Evolutionary conservation across 2,329 filamentous ascomycete species (phyloP).

Genomic region (Mycosphaerella arachidis): DNA sequence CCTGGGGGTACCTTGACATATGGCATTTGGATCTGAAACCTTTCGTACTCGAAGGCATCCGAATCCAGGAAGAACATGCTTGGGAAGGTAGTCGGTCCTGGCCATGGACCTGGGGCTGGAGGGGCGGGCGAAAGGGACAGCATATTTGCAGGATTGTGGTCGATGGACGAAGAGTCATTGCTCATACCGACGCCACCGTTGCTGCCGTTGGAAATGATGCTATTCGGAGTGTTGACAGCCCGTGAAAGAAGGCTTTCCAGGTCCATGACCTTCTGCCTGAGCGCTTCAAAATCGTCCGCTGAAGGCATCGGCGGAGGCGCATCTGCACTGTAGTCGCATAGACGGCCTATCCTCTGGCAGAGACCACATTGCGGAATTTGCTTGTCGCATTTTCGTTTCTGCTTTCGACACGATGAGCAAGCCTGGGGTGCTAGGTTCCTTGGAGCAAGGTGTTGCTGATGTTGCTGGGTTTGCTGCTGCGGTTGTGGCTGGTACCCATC

Average conservation of each 20-base stretch:
- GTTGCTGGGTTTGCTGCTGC: background rate
- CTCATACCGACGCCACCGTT: background rate
- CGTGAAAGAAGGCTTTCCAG: constrained; percentile 19
- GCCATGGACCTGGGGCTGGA: constrained; percentile 2
- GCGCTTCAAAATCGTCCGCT: constrained; percentile 20
- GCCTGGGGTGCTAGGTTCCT: constrained; percentile 35
- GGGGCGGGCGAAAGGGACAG: constrained; percentile 25
- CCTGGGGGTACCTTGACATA: constrained; percentile 38
- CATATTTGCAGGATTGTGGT: constrained; percentile 23
- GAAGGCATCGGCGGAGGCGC: constrained; percentile 10
- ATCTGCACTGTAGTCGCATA: constrained; percentile 25
- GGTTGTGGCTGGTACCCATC: background rate
- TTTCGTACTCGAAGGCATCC: constrained; percentile 36
- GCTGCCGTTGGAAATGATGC: constrained; percentile 7
- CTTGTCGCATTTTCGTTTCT: constrained; percentile 54
- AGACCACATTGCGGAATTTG: constrained; percentile 45
- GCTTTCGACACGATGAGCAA: constrained; percentile 43
- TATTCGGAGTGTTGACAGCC: background rate
- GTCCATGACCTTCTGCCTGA: constrained; percentile 23
- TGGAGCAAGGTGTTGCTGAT: constrained; percentile 21
- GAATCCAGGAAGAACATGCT: constrained; percentile 44
- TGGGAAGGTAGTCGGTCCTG: constrained; percentile 34
- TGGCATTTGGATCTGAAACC: constrained; percentile 39
- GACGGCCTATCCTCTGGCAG: constrained; percentile 33
- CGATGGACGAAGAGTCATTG: constrained; percentile 18